Base-by-base conservation (phyloP, 2,329 filamentous ascomycete species). In the Fusarium sp. region DNA sequence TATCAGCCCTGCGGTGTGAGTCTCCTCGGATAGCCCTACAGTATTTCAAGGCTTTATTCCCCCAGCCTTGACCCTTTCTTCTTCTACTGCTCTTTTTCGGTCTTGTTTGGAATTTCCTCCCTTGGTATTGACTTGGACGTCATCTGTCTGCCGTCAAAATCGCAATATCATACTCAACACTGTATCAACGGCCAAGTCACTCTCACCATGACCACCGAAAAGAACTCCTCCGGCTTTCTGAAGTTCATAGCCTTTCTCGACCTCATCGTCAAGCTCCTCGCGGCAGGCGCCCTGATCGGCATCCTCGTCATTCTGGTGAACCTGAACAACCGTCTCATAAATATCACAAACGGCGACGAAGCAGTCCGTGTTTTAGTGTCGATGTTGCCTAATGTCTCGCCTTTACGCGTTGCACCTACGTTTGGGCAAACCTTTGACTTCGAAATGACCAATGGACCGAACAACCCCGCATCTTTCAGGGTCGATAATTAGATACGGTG, bases 221-320 rank as follows among this genome's bases (percentile, higher is more conserved):
- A 59, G 31, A 17, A 29, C 4, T 60, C 57, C 2, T 19, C 19
- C 19, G 25, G 57, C 33, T 65, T 63, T 15, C 15, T 63, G 33
- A 65, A 65, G 15, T 15, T 65, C 27, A 52, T 65, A 1, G 62
- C 62, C 38, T 59, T 65, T 15, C 29, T 65, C 27, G 62, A 65
- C 44, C 45, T 65, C 2, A 6, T 65, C 9, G 49, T 62, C 44
- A 65, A 65, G 44, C 57, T 65, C 29, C 46, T 55, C 2, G 53
- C 53, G 6, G 41, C 57, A 4, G 61, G 62, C 9, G 62, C 62
- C n/a, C 57, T 65, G 6, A 55, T 65, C 9, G 62, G 62, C 15
- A 65, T 65, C 8, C 53, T 65, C 2, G 49, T 65, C 6, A 10
- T 65, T n/a, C 49, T 65, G 4, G 32, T 65, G 2, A 38, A 47